Base-by-base conservation (phyloP, 306 rosid genomes). In the Oxytropis ochrocephala region DNA sequence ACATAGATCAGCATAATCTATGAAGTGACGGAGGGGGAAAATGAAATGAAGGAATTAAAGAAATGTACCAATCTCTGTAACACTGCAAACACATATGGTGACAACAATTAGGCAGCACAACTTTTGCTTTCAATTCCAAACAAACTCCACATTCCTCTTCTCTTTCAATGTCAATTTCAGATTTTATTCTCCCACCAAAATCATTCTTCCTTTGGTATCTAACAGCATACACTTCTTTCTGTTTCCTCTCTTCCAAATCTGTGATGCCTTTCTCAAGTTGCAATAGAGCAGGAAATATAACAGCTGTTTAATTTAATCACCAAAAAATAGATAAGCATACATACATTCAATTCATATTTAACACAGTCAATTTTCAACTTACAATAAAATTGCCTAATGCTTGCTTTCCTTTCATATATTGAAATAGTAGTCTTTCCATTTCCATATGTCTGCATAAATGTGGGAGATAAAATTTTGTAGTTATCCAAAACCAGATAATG, bases 141-240 rank as follows among this genome's bases (percentile, higher is more conserved):
- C 97, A 93, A 84, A 93, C 90, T 11, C 96, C 94, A 70, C 98
- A 93, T 78, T 93, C 98, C 50, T 86, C 86, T 64, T 90, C 98
- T 80, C 97, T 87, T 76, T 88, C 96, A 9, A 79, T 72, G 80
- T 93, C 98, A 61, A 85, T 39, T 76, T 81, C 89, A 12, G 94
- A 79, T 27, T 79, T 70, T 64, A 32, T 82, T 74, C 65, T 81
- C 87, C 49, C 69, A 4, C 7, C 36, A 8, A 39, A 54, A 36
- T 54, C 73, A 36, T 2, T 56, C 57, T 64, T 86, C 69, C 80
- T 85, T 83, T 70, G 87, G 80, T 80, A 90, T 55, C 83, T 85
- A 52, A 8, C 35, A 48, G 54, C 71, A 60, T 79, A 83, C 2
- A 81, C 68, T 78, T 90, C 94, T 43, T 72, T 86, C 76, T 93